These are phyloP conservation scores for Discostella pseudostelligera DNA, from an alignment of 108 stramenopile genomes.

Conservation along the genomic window DNA sequence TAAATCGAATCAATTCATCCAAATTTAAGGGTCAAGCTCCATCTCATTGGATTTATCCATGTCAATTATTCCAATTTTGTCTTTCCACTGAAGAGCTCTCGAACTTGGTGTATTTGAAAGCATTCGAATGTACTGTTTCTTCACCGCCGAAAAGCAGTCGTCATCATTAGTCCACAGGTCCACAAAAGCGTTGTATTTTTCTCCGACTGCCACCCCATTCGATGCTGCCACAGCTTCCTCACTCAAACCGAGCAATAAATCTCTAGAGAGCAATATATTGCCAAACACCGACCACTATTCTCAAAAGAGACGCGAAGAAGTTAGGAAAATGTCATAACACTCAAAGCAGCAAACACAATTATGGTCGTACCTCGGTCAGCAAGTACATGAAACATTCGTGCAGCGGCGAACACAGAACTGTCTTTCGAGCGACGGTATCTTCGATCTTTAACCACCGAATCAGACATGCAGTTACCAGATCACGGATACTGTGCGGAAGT, in stretches of 20 bases:
- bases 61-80: constrained; percentile 49
- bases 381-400: constrained; percentile 55
- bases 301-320: not conserved
- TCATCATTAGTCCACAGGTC: constrained; percentile 50
- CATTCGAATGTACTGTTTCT: constrained; percentile 63
- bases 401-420: constrained; percentile 25
- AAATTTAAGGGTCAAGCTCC: too few relatives aligned
- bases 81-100: constrained; percentile 59
- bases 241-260: constrained; percentile 53
- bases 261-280: constrained; percentile 72
- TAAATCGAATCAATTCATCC: too few relatives aligned
- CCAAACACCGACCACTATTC: constrained; percentile 66
- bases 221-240: constrained; percentile 56
- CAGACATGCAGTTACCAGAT: constrained; percentile 65
- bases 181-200: constrained; percentile 47
- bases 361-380: constrained; percentile 56
- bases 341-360: not conserved
- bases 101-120: constrained; percentile 56
- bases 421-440: constrained; percentile 6
- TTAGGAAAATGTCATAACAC: not conserved
- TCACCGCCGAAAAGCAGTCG: constrained; percentile 52
- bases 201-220: constrained; percentile 31
- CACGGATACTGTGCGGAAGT: constrained; percentile 62
- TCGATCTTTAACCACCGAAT: constrained; percentile 58
- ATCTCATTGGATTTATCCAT: not conserved